A percentile compares a stretch with the other conserved stretches of the same genome.
These are phyloP conservation scores for Pisolithus thermaeus DNA, from an alignment of 1,284 basidiomycete species.

Conservation along the genomic window DNA sequence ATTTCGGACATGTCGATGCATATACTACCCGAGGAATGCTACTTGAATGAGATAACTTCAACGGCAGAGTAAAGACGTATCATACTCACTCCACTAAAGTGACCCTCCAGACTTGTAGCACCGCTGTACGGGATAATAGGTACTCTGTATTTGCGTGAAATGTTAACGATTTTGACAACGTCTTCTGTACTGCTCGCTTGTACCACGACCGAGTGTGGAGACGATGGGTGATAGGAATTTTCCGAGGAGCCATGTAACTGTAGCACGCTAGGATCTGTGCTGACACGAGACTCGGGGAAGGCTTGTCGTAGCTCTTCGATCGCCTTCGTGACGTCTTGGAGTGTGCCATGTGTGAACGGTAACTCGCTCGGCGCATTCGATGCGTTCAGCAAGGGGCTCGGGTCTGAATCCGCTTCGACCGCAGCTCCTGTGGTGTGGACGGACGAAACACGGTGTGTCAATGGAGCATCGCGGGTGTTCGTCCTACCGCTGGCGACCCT, in stretches of 20 bases:
- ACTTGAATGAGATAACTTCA: background rate
- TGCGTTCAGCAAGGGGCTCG: background rate
- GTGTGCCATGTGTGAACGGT: conserved; percentile 37
- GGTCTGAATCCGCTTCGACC: background rate
- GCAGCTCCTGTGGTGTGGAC: background rate
- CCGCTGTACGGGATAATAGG: conserved; percentile 56
- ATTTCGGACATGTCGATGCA: conserved; percentile 63
- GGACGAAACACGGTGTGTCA: background rate
- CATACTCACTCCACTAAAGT: conserved; percentile 35
- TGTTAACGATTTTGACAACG: conserved; percentile 51
- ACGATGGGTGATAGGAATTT: conserved; percentile 61
- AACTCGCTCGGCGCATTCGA: conserved; percentile 4
- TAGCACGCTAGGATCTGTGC: conserved; percentile 45
- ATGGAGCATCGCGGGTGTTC: background rate
- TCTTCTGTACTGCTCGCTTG: conserved; percentile 46
- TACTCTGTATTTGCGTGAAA: conserved; percentile 50
- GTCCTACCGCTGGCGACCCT: conserved; percentile 1
- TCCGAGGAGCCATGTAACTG: conserved; percentile 58
- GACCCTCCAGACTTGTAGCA: conserved; percentile 53
- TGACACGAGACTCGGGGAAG: conserved; percentile 44
- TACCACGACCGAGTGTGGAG: conserved; percentile 62
- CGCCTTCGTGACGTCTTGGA: conserved; percentile 43
- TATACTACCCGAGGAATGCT: conserved; percentile 54
- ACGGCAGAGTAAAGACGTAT: background rate
- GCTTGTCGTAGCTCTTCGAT: conserved; percentile 47